Base-by-base conservation (phyloP, 805 yeast genomes). In the Candida bentonensis region DNA sequence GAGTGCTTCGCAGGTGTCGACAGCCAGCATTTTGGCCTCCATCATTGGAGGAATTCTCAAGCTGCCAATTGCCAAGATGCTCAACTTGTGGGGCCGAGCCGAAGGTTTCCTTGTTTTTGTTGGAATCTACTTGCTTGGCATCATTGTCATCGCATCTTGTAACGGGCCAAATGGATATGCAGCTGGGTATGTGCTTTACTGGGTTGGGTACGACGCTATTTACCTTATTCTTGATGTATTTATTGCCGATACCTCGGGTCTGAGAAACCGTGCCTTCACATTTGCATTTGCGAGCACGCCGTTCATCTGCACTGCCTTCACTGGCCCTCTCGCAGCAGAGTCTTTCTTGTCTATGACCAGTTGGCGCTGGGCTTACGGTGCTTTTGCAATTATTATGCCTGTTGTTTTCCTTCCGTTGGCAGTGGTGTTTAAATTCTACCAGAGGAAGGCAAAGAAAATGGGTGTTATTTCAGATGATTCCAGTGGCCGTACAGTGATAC, bases 171-270 rank as follows among this genome's bases (percentile, higher is more conserved):
- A 70, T 42, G 61, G 72, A 17, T 77, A 69, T 50, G 76, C 78
- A 43, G 81, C 73, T 21, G 82, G 80, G 52, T 65, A 77, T 1
- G 74, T 75, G 15, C 58, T 68, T 34, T 68, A 66, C 50, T 58
- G 57, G 43, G 51, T 59, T 42, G 77, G 87, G 4, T 77, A 71
- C 56, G 70, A 75, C 25, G 85, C 85, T 45, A 68, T 74, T 15
- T 62, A 73, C 30, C 63, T 78, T 44, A 59, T 75, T 34, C 55
- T 78, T 26, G 66, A 73, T 47, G 60, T 79, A 33, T 64, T 78
- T 28, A 53, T 75, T 47, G 74, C 83, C 1, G 87, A 79, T 62
- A 68, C 73, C 52, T 76, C 84, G 9, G 65, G 68, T 46, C 63
- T 79, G 55, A 76, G 70, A n/a, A 49, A 60, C 50, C 54, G 68